Conservation (phyloP, 2,329 filamentous ascomycete species). For the Microdochium bolleyi region DNA sequence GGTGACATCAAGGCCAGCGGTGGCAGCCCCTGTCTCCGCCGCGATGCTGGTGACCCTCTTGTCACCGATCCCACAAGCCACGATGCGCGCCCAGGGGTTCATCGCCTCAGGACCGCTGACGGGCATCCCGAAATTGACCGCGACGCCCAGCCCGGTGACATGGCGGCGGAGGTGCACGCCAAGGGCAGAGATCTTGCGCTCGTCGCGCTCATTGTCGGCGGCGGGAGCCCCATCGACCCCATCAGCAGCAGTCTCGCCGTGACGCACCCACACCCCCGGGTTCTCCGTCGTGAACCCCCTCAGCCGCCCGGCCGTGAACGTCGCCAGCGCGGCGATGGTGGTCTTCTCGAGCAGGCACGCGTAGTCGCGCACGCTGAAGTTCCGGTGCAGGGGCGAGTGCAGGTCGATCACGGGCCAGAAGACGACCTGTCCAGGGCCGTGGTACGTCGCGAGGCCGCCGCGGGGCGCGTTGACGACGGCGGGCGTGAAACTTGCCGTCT, state of each 20-base stretch:
- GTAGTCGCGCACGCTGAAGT: constrained; percentile 65
- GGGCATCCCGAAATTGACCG: constrained; percentile 66
- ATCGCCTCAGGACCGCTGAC: constrained; percentile 23
- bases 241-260: not conserved
- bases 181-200: constrained; percentile 77
- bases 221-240: constrained; percentile 13
- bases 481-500: constrained; percentile 33
- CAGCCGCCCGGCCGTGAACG: constrained; percentile 43
- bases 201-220: constrained; percentile 13
- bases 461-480: constrained; percentile 66
- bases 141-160: constrained; percentile 77
- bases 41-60: constrained; percentile 71
- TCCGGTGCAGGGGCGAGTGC: constrained; percentile 43
- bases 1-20: not conserved
- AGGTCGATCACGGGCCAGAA: constrained; percentile 91
- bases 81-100: constrained; percentile 62
- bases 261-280: constrained; percentile 73
- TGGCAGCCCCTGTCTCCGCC: constrained; percentile 30
- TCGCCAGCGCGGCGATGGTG: constrained; percentile 57
- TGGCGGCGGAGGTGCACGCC: constrained; percentile 86
- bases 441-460: constrained; percentile 89
- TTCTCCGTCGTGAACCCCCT: constrained; percentile 59
- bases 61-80: constrained; percentile 81
- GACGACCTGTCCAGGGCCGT: constrained; percentile 87
- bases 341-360: constrained; percentile 70